Conservation (phyloP, 768 basidiomycete species). For the Holtermanniella nyarrowii region DNA sequence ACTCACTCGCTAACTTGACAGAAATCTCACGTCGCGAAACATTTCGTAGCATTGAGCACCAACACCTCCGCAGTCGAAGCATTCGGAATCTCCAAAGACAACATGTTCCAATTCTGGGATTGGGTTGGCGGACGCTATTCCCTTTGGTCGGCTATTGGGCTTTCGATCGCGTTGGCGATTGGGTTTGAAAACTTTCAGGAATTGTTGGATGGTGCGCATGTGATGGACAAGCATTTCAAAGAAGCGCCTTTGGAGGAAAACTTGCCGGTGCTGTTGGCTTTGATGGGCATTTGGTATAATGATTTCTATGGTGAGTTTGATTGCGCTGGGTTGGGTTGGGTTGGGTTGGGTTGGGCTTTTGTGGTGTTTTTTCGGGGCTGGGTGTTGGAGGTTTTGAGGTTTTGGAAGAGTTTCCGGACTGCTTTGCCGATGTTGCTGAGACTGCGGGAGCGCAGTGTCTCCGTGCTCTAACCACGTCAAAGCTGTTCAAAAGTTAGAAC, state of each 20-base stretch:
- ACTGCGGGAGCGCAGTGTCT: no score
- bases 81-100: slow-evolving; percentile 79
- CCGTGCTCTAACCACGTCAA: no score
- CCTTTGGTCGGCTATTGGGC: slow-evolving; percentile 94
- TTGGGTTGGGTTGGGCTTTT: no score
- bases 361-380: no score
- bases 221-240: slow-evolving; percentile 96
- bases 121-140: slow-evolving; percentile 99
- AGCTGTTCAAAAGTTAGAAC: no score
- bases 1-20: slow-evolving; percentile 13
- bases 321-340: not conserved
- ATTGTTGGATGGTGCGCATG: slow-evolving; percentile 83
- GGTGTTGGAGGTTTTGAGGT: no score
- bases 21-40: slow-evolving; percentile 88
- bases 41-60: slow-evolving; percentile 96
- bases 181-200: slow-evolving; percentile 90
- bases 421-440: no score
- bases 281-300: slow-evolving; percentile 95
- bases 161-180: slow-evolving; percentile 84
- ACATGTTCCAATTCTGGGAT: slow-evolving; percentile 99
- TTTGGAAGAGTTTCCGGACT: no score
- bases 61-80: slow-evolving; percentile 86
- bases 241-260: slow-evolving; percentile 78
- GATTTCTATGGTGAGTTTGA: slow-evolving; percentile 67
- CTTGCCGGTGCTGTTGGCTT: slow-evolving; percentile 79